Conservation (phyloP, 2,329 filamentous ascomycete species). For the Colletotrichum sp. region DNA sequence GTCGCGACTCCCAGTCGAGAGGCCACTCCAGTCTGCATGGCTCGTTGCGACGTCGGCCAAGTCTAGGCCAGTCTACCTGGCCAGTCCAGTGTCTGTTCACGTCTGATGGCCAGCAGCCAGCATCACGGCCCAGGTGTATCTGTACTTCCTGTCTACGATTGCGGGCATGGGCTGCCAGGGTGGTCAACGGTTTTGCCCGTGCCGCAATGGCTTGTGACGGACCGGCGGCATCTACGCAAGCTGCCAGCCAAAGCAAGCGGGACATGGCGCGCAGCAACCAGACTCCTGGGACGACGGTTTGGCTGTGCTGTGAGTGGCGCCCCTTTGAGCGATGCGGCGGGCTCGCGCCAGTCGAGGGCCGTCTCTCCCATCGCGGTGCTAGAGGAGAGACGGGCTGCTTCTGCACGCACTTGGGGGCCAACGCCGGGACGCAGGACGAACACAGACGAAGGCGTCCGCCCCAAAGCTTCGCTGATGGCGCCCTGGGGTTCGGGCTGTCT, state of each 20-base stretch:
- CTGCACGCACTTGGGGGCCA: not conserved
- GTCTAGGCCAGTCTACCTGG: not conserved
- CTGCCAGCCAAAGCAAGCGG: not conserved
- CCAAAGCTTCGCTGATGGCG: slow-evolving; percentile 5
- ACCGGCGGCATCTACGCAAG: slow-evolving; percentile 10
- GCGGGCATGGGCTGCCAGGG: not conserved
- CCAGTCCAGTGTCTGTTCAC: not conserved
- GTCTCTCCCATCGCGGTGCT: not conserved
- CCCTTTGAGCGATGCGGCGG: not conserved
- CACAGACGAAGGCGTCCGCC: slow-evolving; percentile 1
- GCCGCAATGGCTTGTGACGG: slow-evolving; percentile 17
- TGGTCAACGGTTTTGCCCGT: slow-evolving; percentile 8
- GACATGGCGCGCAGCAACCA: slow-evolving; percentile 14
- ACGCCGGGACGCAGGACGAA: not conserved
- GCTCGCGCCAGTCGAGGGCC: not conserved
- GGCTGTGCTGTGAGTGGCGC: not conserved
- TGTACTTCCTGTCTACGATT: not conserved
- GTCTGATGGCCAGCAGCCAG: not conserved
- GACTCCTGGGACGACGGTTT: slow-evolving; percentile 11
- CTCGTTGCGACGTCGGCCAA: not conserved
- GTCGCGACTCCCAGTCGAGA: not conserved
- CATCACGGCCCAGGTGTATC: not conserved
- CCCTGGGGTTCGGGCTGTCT: not conserved
- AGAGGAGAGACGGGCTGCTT: not conserved
- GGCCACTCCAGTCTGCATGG: not conserved